Conservation (phyloP, 2,329 filamentous ascomycete genomes). For the Xenoacremonium recifei region DNA sequence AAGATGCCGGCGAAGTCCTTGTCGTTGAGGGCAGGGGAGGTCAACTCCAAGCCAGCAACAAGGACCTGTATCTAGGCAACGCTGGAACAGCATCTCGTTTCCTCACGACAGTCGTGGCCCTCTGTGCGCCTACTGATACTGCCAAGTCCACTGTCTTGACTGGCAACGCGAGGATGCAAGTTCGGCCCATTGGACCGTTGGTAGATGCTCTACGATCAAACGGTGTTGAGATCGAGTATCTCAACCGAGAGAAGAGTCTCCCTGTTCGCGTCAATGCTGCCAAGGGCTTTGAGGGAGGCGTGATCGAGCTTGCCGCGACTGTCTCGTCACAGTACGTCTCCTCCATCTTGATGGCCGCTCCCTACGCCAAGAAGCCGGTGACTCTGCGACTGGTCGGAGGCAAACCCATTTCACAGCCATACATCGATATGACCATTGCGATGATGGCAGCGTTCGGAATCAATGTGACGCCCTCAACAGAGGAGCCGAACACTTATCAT, state of each 20-base stretch:
- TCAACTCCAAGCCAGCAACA: conserved; percentile 69
- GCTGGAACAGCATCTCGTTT: conserved; percentile 95
- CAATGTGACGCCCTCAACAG: conserved; percentile 70
- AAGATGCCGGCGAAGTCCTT: conserved; percentile 88
- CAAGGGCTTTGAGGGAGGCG: conserved; percentile 78
- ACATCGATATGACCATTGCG: conserved; percentile 97
- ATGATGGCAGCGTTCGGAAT: conserved; percentile 97
- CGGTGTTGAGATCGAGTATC: conserved; percentile 81
- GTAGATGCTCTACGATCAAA: conserved; percentile 88
- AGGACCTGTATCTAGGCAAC: conserved; percentile 89
- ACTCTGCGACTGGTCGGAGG: conserved; percentile 90
- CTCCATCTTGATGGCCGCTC: conserved; percentile 92
- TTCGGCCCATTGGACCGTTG: conserved; percentile 87
- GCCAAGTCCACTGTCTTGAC: conserved; percentile 73
- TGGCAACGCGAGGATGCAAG: conserved; percentile 94
- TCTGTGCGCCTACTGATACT: conserved; percentile 67
- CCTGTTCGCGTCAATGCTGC: conserved; percentile 81
- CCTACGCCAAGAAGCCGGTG: conserved; percentile 92
- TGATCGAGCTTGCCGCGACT: conserved; percentile 89
- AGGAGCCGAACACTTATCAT: conserved; percentile 87
- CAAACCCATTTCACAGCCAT: conserved; percentile 93
- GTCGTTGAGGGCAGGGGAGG: conserved; percentile 92
- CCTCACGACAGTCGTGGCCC: conserved; percentile 83
- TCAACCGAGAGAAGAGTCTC: conserved; percentile 79
- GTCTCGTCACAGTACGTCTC: conserved; percentile 99